Evolutionary conservation across 345 rosid species (phyloP).

Genomic region (Hibiscus trionum): DNA sequence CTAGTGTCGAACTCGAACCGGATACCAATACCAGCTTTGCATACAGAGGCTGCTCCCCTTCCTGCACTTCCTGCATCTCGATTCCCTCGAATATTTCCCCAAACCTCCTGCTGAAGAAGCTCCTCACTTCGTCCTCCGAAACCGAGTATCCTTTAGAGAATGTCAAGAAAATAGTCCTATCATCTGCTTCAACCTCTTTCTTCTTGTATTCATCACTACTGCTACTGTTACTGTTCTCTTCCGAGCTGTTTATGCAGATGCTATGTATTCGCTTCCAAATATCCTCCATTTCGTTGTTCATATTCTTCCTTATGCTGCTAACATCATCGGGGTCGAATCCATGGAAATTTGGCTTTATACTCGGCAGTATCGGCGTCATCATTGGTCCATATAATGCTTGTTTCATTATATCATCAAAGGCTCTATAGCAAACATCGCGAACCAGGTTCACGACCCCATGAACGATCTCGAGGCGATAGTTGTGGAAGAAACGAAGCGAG

Average conservation of each 20-base stretch:
- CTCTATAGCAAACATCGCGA: not conserved
- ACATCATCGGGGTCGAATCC: not conserved
- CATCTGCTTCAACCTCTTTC: not conserved
- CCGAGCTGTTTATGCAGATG: not conserved
- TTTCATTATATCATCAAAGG: not conserved
- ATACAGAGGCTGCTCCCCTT: not conserved
- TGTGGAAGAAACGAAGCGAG: not conserved
- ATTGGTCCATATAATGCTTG: not conserved
- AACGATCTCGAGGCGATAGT: not conserved
- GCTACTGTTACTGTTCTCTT: not conserved
- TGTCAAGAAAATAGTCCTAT: constrained; percentile 12
- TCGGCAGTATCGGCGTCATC: not conserved
- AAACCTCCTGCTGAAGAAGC: constrained; percentile 4
- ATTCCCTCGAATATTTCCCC: not conserved
- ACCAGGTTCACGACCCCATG: not conserved
- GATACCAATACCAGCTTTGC: not conserved
- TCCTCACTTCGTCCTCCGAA: not conserved
- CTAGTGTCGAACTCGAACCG: not conserved
- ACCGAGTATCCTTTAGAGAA: constrained; percentile 2
- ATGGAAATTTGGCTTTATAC: not conserved
- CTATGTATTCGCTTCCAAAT: not conserved
- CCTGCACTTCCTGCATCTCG: not conserved
- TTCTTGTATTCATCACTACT: not conserved
- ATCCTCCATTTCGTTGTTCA: not conserved
- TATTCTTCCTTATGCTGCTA: not conserved